Evolutionary conservation across 1,139 yeast genomes (phyloP), one percentile per base, ranked within the genome.

Genomic region (Protomyces gravidus): DNA sequence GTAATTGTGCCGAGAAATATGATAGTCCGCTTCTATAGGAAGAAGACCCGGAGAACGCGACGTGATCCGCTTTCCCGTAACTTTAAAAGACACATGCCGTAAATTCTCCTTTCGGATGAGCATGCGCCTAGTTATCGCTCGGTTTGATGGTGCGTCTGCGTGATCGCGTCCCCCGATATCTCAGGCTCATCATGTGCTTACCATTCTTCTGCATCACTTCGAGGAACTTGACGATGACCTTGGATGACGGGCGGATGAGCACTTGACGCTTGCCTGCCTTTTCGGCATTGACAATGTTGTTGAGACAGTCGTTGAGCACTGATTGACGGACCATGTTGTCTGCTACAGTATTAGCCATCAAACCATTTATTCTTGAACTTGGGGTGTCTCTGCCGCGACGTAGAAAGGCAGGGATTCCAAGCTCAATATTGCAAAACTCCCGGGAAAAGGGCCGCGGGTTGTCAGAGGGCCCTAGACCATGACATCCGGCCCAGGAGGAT

Each of bases 221-320:
- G 78, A 92, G 82, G 78, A 90, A 92, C 80, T 89, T 92, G 82
- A 92, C 81, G 78, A 92, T 89, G 71, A 92, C 98, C 84, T 92
- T 92, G 74, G 98, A 92, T 61, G 97, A 90, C 69, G 98, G 98
- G 85, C 98, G 89, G 77, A 92, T 83, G 76, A 92, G 80, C 70
- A 92, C 98, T 83, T 92, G 98, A 81, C 98, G 88, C 82, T 92
- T 92, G 79, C 98, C 98, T 76, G 97, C 85, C 80, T 90, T 92
- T 82, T 92, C 98, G 77, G 98, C 98, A 78, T 92, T 92, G 90
- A 90, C 89, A 77, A 92, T 92, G 72, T 96, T 84, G 78, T 92
- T 90, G 76, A 92, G 86, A 76, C 98, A 97, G 81, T 92, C 98
- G 73, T 97, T 97, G 79, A 92, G 86, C 76, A 88, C 98, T 71